These are phyloP conservation scores for Psidium friedrichsthalianum DNA, from an alignment of 345 rosid species.

Conservation along the genomic window DNA sequence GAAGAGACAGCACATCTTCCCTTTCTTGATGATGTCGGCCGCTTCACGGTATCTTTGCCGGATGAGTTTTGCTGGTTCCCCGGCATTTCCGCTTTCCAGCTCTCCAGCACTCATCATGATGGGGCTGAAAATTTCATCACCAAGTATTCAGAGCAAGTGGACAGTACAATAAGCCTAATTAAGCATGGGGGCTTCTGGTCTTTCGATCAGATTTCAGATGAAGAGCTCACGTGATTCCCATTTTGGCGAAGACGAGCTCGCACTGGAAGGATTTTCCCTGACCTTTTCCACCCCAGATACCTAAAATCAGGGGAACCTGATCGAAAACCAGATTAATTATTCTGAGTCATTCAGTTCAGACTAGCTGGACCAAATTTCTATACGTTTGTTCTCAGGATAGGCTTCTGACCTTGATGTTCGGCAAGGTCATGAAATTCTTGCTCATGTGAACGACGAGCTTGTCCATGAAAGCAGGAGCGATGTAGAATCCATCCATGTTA, in stretches of 20 bases:
- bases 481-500: slow-evolving; percentile 11
- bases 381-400: not conserved
- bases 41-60: slow-evolving; percentile 9
- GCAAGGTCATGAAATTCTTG: slow-evolving; percentile 13
- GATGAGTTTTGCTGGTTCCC: slow-evolving; percentile 13
- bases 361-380: not conserved
- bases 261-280: slow-evolving; percentile 13
- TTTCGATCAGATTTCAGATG: not conserved
- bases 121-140: slow-evolving; percentile 1
- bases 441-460: slow-evolving; percentile 10
- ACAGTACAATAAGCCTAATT: not conserved
- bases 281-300: slow-evolving; percentile 8
- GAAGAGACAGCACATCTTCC: slow-evolving; percentile 14
- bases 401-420: slow-evolving; percentile 4
- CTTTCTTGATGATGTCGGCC: slow-evolving; percentile 9
- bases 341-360: not conserved
- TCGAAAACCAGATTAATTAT: not conserved
- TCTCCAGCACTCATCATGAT: slow-evolving; percentile 16
- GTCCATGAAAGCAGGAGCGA: slow-evolving; percentile 17
- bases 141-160: not conserved
- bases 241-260: slow-evolving; percentile 5
- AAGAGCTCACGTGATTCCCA: slow-evolving; percentile 7
- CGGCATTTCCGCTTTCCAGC: slow-evolving; percentile 9
- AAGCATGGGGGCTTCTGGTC: not conserved
- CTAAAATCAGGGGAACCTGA: not conserved